phyloP scores from a whole-genome alignment of 805 yeast genomes.

The Hanseniaspora mollemarum region DNA sequence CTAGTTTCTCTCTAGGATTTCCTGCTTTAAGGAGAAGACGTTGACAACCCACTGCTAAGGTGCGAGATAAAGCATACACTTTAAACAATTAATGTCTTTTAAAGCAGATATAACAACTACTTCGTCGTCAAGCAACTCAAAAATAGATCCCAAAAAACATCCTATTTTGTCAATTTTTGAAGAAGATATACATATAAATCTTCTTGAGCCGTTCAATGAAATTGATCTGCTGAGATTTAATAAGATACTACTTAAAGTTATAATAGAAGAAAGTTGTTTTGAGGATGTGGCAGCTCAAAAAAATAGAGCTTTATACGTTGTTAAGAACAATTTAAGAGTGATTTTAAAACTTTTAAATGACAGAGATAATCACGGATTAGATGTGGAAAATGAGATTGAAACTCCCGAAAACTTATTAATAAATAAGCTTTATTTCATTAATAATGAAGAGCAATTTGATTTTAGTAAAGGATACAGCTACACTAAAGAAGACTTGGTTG shows the following conservation, averaged over 20 bases:
- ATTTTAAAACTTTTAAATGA: slow-evolving; percentile 8
- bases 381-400: background rate
- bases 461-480: background rate
- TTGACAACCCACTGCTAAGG: no score
- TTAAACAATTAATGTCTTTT: background rate
- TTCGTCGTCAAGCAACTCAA: background rate
- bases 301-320: background rate
- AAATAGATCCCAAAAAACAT: slow-evolving; percentile 9
- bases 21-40: no score
- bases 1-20: no score
- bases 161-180: slow-evolving; percentile 15
- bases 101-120: background rate
- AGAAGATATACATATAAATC: slow-evolving; percentile 2
- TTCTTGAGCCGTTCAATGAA: slow-evolving; percentile 4
- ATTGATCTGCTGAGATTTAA: slow-evolving; percentile 11
- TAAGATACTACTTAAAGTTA: background rate
- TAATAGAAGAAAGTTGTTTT: background rate
- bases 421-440: slow-evolving; percentile 8
- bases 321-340: background rate
- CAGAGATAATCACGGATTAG: background rate
- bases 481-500: background rate
- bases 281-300: background rate
- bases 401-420: background rate
- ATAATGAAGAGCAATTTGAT: slow-evolving; percentile 6
- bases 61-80: no score